These are phyloP conservation scores for Lepraria neglecta DNA, from an alignment of 495 filamentous ascomycete genomes.

Conservation along the genomic window DNA sequence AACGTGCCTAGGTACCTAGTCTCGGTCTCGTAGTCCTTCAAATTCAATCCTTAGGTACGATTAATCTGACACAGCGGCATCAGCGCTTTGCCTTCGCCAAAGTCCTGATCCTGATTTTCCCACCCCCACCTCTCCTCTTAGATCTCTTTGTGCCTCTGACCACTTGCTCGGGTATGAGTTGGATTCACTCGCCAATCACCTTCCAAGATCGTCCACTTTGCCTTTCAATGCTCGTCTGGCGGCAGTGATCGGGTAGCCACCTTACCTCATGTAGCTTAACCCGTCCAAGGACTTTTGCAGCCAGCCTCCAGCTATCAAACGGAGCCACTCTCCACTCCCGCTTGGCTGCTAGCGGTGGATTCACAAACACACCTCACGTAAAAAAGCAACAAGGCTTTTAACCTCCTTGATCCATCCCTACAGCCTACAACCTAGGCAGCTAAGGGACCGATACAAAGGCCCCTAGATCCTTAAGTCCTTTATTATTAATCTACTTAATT, in stretches of 20 bases:
- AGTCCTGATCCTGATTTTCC: not conserved
- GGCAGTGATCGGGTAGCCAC: constrained; percentile 16
- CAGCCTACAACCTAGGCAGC: constrained; percentile 12
- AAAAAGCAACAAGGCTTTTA: constrained; percentile 24
- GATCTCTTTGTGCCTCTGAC: constrained; percentile 4
- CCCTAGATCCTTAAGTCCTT: not conserved
- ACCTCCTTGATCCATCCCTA: constrained; percentile 10
- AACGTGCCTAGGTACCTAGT: not conserved
- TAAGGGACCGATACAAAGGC: constrained; percentile 3
- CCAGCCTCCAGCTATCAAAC: constrained; percentile 4
- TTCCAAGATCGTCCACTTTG: not conserved
- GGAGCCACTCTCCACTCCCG: constrained; percentile 5
- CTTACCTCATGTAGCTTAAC: constrained; percentile 16
- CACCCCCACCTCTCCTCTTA: constrained; percentile 15
- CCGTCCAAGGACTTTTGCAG: not conserved
- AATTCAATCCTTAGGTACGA: constrained; percentile 12
- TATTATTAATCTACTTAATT: constrained; percentile 10
- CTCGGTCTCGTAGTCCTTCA: constrained; percentile 9
- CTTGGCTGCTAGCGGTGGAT: constrained; percentile 6
- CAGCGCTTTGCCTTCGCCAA: constrained; percentile 9
- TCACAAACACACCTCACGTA: constrained; percentile 1
- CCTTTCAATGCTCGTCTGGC: constrained; percentile 17
- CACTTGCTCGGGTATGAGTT: not conserved
- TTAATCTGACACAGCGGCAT: constrained; percentile 15
- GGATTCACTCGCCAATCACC: not conserved